A percentile compares a stretch with the other conserved stretches of the same genome.
phyloP scores from a whole-genome alignment of 164 flowering plant genomes.

The grape (Vitis vinifera) region ASM3070453v1 NC_081809.1:22832501-22833000 shows the following conservation, averaged over 20 bases:
- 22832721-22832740: neutral
- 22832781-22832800: too few relatives aligned
- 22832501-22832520: conserved; percentile 1
- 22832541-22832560: neutral
- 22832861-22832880: neutral
- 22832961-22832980: too few relatives aligned
- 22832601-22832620: neutral
- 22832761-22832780: too few relatives aligned
- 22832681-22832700: conserved; percentile 10
- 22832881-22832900: neutral
- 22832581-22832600: conserved; percentile 13
- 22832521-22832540: conserved; percentile 7
- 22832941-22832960: neutral
- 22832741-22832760: too few relatives aligned
- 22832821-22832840: conserved; percentile 2
- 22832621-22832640: neutral
- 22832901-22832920: neutral
- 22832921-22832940: neutral
- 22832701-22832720: conserved; percentile 32
- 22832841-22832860: neutral
- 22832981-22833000: too few relatives aligned
- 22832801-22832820: too few relatives aligned
- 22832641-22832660: too few relatives aligned
- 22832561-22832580: conserved; percentile 8
- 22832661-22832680: neutral